Percentiles rank a stretch among this genome's conserved stretches.
phyloP scores from a whole-genome alignment of 139 green algal species.

The Closterium sp. region DNA sequence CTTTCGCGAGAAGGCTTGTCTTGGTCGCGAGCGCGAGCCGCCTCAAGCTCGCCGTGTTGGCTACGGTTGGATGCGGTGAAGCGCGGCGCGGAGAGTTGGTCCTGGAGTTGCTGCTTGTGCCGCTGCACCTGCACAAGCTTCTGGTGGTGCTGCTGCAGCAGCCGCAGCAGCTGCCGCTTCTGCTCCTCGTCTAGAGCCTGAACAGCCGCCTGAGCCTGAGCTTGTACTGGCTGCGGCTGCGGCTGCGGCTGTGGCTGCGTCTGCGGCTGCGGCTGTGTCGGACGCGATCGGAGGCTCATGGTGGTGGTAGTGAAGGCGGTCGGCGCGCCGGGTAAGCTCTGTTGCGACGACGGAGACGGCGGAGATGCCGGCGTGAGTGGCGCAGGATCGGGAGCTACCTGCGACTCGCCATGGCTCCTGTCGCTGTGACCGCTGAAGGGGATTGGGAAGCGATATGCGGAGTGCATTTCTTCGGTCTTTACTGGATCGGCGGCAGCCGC shows the following conservation, averaged over 20 bases:
- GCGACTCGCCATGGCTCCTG: not conserved
- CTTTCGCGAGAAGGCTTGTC: not conserved
- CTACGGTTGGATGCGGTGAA: not conserved
- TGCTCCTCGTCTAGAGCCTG: not conserved
- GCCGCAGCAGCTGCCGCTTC: not conserved
- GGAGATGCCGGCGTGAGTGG: not conserved
- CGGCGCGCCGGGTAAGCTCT: not conserved
- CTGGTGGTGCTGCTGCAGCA: constrained; percentile 3
- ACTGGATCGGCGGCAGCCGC: too few relatives aligned
- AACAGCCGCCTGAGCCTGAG: too few relatives aligned
- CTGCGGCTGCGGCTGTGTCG: not conserved
- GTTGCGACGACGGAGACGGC: not conserved
- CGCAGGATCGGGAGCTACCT: not conserved
- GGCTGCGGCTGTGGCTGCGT: not conserved
- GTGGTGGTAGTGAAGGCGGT: too few relatives aligned
- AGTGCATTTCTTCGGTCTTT: not conserved
- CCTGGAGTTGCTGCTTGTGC: not conserved
- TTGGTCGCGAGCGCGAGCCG: not conserved
- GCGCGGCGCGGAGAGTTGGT: not conserved
- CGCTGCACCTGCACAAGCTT: not conserved
- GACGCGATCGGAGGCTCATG: not conserved
- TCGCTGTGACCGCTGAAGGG: not conserved
- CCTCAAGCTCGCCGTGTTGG: not conserved
- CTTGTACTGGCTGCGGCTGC: too few relatives aligned
- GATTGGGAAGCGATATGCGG: not conserved